These are phyloP conservation scores for Thalassiosira delicatula DNA, from an alignment of 352 stramenopile species.

Conservation along the genomic window DNA sequence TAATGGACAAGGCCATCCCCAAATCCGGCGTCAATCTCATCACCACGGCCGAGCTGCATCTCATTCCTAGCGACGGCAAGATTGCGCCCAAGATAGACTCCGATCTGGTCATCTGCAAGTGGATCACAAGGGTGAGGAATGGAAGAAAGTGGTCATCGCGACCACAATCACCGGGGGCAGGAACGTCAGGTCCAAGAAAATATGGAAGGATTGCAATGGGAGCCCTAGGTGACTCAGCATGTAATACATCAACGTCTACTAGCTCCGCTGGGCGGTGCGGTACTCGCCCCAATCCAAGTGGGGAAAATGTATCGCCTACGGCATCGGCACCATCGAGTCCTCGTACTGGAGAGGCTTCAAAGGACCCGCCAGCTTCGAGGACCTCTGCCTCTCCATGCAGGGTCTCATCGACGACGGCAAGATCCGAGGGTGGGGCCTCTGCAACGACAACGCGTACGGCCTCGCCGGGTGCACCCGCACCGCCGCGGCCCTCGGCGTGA, in stretches of 20 bases:
- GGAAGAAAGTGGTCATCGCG: constrained; percentile 82
- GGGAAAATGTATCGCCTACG: constrained; percentile 85
- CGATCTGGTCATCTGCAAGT: constrained; percentile 82
- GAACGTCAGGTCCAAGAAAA: constrained; percentile 80
- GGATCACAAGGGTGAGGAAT: constrained; percentile 76
- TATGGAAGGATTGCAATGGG: constrained; percentile 67
- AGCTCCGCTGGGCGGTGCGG: constrained; percentile 83
- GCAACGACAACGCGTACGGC: constrained; percentile 87
- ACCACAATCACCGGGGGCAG: constrained; percentile 85
- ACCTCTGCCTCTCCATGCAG: constrained; percentile 83
- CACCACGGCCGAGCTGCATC: constrained; percentile 84
- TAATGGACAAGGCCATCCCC: constrained; percentile 84
- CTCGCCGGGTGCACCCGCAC: constrained; percentile 79
- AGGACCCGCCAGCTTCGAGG: constrained; percentile 81
- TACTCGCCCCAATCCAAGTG: constrained; percentile 86
- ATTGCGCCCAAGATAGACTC: constrained; percentile 74
- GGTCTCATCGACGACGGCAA: constrained; percentile 83
- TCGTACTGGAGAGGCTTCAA: constrained; percentile 71
- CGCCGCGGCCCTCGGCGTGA: constrained; percentile 77
- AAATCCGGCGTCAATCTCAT: constrained; percentile 85
- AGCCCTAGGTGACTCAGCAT: constrained; percentile 79
- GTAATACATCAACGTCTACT: constrained; percentile 85
- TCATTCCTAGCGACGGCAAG: constrained; percentile 80
- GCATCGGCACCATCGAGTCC: constrained; percentile 70
- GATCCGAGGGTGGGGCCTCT: constrained; percentile 85